Percentiles rank a stretch among this genome's conserved stretches.
These are phyloP conservation scores for Penicillium riverlandense DNA, from an alignment of 495 filamentous ascomycete species.

Conservation along the genomic window DNA sequence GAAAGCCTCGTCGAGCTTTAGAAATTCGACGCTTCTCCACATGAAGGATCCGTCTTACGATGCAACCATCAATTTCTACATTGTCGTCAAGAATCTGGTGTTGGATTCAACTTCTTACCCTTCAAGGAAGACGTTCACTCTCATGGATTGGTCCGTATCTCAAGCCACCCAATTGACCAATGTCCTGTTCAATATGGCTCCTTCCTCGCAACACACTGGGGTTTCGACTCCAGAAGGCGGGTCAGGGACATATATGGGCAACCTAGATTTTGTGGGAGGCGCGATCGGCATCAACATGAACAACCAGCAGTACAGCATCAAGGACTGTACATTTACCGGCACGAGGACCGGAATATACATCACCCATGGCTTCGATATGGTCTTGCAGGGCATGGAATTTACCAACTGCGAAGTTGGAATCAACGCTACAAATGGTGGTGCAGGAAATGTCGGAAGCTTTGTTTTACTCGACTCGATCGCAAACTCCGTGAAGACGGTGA, in stretches of 20 bases:
- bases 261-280: conserved; percentile 60
- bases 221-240: conserved; percentile 66
- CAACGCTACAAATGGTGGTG: conserved; percentile 17
- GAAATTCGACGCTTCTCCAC: too few species aligned
- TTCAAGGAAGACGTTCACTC: conserved; percentile 35
- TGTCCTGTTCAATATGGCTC: conserved; percentile 59
- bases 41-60: too few species aligned
- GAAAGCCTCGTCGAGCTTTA: conserved; percentile 51
- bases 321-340: conserved; percentile 61
- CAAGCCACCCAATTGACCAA: conserved; percentile 68
- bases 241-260: conserved; percentile 57
- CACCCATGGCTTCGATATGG: conserved; percentile 46
- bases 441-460: conserved; percentile 42
- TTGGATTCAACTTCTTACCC: conserved; percentile 59
- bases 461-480: conserved; percentile 34
- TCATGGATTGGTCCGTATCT: conserved; percentile 68
- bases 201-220: conserved; percentile 53
- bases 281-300: conserved; percentile 50
- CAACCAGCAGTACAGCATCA: conserved; percentile 72
- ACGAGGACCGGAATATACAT: conserved; percentile 48
- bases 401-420: conserved; percentile 45
- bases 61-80: too few species aligned
- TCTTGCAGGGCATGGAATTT: conserved; percentile 33
- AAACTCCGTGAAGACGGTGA: conserved; percentile 30
- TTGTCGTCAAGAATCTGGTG: conserved; percentile 55